Evolutionary conservation across 1,139 yeast species (phyloP).

Genomic region (Candida tropicalis): DNA sequence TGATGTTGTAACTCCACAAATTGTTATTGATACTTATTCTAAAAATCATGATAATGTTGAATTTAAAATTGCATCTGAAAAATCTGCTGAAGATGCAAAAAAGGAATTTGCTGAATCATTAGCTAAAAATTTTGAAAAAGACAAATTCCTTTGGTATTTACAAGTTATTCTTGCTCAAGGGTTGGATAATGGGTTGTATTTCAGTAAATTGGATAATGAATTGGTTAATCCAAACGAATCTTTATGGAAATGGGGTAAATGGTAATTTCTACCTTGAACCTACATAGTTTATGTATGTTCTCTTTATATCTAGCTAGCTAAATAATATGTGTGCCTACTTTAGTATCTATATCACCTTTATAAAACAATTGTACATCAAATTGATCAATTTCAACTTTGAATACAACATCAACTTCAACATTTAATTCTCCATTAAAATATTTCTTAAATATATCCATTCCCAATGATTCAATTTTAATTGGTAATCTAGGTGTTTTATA

Average conservation of each 20-base stretch:
- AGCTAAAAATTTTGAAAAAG: conserved; percentile 32
- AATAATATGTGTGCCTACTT: conserved; percentile 2
- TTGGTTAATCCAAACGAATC: conserved; percentile 56
- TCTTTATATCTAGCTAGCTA: background rate
- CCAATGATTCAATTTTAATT: conserved; percentile 45
- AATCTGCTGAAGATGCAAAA: conserved; percentile 28
- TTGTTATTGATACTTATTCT: conserved; percentile 45
- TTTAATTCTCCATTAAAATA: conserved; percentile 53
- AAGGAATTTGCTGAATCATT: conserved; percentile 31
- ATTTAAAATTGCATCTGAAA: conserved; percentile 28
- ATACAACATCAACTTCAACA: conserved; percentile 48
- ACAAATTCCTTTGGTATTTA: conserved; percentile 36
- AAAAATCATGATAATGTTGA: conserved; percentile 37
- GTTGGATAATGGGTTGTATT: conserved; percentile 39
- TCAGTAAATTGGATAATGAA: conserved; percentile 45
- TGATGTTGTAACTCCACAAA: conserved; percentile 39
- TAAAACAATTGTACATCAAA: conserved; percentile 44
- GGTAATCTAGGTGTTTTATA: conserved; percentile 53
- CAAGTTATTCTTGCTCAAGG: conserved; percentile 26
- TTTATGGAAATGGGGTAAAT: conserved; percentile 52
- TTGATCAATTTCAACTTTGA: conserved; percentile 38
- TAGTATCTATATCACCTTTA: conserved; percentile 36
- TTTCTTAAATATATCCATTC: conserved; percentile 48
- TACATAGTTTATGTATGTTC: background rate
- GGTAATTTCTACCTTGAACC: too few species aligned